A percentile compares a stretch with the other conserved stretches of the same genome.
These are phyloP conservation scores for Albophoma yamanashiensis DNA, from an alignment of 2,329 filamentous ascomycete species.

Conservation along the genomic window DNA sequence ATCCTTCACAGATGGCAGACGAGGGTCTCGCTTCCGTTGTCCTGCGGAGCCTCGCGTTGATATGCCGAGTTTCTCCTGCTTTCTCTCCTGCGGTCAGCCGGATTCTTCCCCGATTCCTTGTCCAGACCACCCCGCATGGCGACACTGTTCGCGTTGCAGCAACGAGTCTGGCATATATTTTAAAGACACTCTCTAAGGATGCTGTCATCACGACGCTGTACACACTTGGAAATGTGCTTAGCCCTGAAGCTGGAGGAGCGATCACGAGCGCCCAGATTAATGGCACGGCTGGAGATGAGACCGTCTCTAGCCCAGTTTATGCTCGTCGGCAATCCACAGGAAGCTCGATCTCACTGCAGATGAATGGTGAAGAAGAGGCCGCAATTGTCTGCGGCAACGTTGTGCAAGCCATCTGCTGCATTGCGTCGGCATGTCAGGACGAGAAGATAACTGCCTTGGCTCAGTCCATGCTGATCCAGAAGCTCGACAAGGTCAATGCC, in stretches of 20 bases:
- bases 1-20: slow-evolving; percentile 74
- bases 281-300: slow-evolving; percentile 28
- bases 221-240: slow-evolving; percentile 90
- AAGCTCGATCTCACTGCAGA: slow-evolving; percentile 69
- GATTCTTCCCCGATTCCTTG: slow-evolving; percentile 75
- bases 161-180: slow-evolving; percentile 70
- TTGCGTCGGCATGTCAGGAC: slow-evolving; percentile 71
- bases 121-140: slow-evolving; percentile 65
- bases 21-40: slow-evolving; percentile 66
- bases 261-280: slow-evolving; percentile 41
- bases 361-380: slow-evolving; percentile 68
- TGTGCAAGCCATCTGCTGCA: slow-evolving; percentile 90
- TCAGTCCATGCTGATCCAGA: slow-evolving; percentile 93
- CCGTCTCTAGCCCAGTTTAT: slow-evolving; percentile 34
- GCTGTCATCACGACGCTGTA: slow-evolving; percentile 92
- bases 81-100: slow-evolving; percentile 69
- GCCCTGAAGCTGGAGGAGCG: slow-evolving; percentile 50
- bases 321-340: slow-evolving; percentile 49
- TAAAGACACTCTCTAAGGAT: slow-evolving; percentile 80
- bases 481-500: slow-evolving; percentile 74
- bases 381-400: slow-evolving; percentile 72
- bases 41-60: slow-evolving; percentile 69
- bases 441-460: slow-evolving; percentile 88
- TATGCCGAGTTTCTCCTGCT: slow-evolving; percentile 63
- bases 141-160: slow-evolving; percentile 67